Conservation (phyloP, 495 filamentous ascomycete genomes). For the Choiromyces venosus region DNA sequence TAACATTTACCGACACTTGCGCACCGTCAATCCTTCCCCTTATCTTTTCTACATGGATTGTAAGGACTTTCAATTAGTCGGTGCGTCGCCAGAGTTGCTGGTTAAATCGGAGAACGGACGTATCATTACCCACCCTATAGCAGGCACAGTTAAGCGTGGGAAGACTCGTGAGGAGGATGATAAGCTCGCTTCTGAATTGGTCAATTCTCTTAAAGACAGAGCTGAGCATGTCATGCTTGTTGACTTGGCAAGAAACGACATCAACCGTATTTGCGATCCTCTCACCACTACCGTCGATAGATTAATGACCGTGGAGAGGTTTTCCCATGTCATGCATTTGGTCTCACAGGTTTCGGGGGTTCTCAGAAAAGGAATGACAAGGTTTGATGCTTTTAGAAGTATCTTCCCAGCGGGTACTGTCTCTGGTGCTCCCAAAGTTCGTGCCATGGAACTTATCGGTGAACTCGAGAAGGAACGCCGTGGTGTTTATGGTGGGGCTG, state of each 20-base stretch:
- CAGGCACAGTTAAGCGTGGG: conserved; percentile 86
- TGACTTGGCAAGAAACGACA: conserved; percentile 92
- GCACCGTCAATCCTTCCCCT: conserved; percentile 90
- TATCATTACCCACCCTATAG: conserved; percentile 95
- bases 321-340: conserved; percentile 94
- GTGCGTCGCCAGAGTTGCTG: conserved; percentile 86
- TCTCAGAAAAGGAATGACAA: conserved; percentile 71
- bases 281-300: conserved; percentile 79
- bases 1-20: conserved; percentile 95
- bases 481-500: conserved; percentile 93
- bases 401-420: conserved; percentile 97
- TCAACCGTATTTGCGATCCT: conserved; percentile 94
- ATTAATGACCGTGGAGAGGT: conserved; percentile 92
- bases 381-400: conserved; percentile 91
- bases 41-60: conserved; percentile 97
- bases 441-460: conserved; percentile 93
- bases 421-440: conserved; percentile 88
- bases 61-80: conserved; percentile 85
- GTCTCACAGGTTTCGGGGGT: conserved; percentile 90
- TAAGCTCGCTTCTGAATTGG: conserved; percentile 68
- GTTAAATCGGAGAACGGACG: conserved; percentile 81
- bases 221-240: conserved; percentile 99
- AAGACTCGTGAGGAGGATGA: conserved; percentile 74
- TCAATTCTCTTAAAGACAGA: conserved; percentile 79
- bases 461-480: conserved; percentile 90